These are phyloP conservation scores for Xylariaceae sp. DNA, from an alignment of 2,329 filamentous ascomycete genomes.

Conservation along the genomic window DNA sequence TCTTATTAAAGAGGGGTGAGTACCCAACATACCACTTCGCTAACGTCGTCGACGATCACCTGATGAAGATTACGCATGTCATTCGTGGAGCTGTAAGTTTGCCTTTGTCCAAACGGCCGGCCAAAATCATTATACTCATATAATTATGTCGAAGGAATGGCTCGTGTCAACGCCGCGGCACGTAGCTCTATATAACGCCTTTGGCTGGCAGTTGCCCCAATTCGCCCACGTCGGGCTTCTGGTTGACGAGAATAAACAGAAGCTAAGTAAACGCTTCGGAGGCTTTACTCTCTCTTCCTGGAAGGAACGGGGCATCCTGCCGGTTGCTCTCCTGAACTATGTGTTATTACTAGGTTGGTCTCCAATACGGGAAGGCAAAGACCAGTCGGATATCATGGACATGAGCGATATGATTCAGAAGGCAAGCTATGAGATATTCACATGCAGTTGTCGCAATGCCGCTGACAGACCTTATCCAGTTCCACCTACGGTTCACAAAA, in stretches of 20 bases:
- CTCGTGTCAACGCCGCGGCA: conserved; percentile 84
- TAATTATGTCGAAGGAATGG: conserved; percentile 64
- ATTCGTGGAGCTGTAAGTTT: conserved; percentile 73
- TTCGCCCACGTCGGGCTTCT: conserved; percentile 80
- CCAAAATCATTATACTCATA: neutral
- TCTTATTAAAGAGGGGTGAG: conserved; percentile 86
- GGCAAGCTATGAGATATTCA: conserved; percentile 41
- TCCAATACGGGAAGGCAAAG: conserved; percentile 37
- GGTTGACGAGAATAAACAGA: conserved; percentile 63
- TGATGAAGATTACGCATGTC: conserved; percentile 94
- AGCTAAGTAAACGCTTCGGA: conserved; percentile 80
- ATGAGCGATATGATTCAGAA: conserved; percentile 66
- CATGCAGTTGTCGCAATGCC: neutral
- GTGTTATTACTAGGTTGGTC: conserved; percentile 82
- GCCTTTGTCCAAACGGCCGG: neutral
- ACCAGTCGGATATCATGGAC: conserved; percentile 64
- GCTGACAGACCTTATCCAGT: conserved; percentile 42
- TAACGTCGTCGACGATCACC: conserved; percentile 93
- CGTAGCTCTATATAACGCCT: conserved; percentile 67
- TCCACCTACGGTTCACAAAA: conserved; percentile 83
- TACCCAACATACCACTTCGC: conserved; percentile 95
- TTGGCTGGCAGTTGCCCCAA: conserved; percentile 67
- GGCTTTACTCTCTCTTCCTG: conserved; percentile 51
- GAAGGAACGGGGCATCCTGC: conserved; percentile 43
- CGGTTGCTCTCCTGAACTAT: conserved; percentile 66